Evolutionary conservation across 805 yeast species (phyloP).

Genomic region (Kazachstania psychrophila): DNA sequence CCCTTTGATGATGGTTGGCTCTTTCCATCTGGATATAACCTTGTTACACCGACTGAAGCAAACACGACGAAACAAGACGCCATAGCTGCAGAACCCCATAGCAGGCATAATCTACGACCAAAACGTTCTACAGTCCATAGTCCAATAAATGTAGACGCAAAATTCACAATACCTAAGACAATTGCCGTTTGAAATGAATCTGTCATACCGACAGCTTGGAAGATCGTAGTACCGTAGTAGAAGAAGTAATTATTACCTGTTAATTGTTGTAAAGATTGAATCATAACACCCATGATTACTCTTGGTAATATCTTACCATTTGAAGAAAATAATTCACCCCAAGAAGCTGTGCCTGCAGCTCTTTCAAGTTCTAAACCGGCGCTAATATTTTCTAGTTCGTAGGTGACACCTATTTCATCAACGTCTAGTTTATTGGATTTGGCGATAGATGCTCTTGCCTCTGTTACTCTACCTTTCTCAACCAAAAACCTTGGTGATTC

Average conservation of each 20-base stretch:
- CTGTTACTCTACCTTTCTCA: conserved; percentile 41
- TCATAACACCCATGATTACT: conserved; percentile 39
- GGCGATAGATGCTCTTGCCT: conserved; percentile 45
- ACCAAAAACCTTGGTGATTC: conserved; percentile 64
- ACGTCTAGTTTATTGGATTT: conserved; percentile 40
- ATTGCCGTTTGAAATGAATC: conserved; percentile 50
- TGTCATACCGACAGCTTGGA: conserved; percentile 46
- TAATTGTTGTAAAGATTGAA: conserved; percentile 54
- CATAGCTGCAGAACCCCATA: conserved; percentile 41
- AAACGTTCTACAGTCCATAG: conserved; percentile 40
- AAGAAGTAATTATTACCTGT: conserved; percentile 55
- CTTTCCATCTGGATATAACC: conserved; percentile 30
- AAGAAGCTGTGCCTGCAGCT: conserved; percentile 48
- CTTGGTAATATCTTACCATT: conserved; percentile 45
- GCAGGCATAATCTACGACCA: conserved; percentile 39
- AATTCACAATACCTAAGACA: conserved; percentile 46
- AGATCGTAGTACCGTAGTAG: conserved; percentile 53
- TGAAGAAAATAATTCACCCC: conserved; percentile 43
- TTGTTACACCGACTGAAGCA: conserved; percentile 46
- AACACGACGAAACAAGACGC: conserved; percentile 27
- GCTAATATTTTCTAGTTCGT: conserved; percentile 40
- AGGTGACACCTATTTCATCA: conserved; percentile 39
- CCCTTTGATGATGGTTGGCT: conserved; percentile 36
- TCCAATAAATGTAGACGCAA: conserved; percentile 42
- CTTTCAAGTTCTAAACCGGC: conserved; percentile 50